Evolutionary conservation across 352 stramenopile species (phyloP).

Genomic region (Globisporangium cystogenes): DNA sequence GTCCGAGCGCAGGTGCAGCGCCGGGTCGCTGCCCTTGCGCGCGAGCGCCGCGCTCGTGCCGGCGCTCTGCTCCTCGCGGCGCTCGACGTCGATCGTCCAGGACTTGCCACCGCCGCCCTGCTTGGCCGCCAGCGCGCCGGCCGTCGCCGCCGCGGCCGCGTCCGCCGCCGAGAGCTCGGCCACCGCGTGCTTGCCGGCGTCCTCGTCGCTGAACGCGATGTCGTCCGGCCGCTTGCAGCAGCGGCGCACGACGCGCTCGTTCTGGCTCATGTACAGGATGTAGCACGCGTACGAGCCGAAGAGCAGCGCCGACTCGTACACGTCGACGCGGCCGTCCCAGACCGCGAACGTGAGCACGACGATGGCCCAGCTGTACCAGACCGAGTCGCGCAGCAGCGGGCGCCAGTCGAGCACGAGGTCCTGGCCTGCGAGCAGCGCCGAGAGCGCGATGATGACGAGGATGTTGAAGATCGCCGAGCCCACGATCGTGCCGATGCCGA

Average conservation of each 20-base stretch:
- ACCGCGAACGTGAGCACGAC: conserved; percentile 47
- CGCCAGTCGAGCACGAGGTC: conserved; percentile 69
- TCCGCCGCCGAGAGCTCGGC: conserved; percentile 14
- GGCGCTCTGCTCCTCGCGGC: neutral
- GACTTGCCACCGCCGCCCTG: conserved; percentile 1
- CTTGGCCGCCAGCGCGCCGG: neutral
- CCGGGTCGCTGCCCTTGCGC: conserved; percentile 16
- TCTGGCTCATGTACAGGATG: conserved; percentile 71
- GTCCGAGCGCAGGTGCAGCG: conserved; percentile 9
- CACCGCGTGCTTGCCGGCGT: conserved; percentile 13
- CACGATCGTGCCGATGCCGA: conserved; percentile 80
- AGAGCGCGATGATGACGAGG: conserved; percentile 83
- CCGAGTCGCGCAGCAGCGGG: conserved; percentile 70
- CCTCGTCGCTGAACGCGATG: conserved; percentile 7
- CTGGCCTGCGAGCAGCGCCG: conserved; percentile 54
- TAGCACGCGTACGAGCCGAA: conserved; percentile 67
- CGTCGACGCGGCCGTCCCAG: conserved; percentile 51
- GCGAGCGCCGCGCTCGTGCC: neutral
- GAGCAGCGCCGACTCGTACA: conserved; percentile 57
- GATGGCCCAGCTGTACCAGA: conserved; percentile 73
- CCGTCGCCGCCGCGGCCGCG: neutral
- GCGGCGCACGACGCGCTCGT: conserved; percentile 42
- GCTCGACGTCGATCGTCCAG: conserved; percentile 34
- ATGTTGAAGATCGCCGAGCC: conserved; percentile 87
- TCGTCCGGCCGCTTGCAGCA: conserved; percentile 49